Percentiles rank a stretch among this genome's conserved stretches.
These are phyloP conservation scores for Hibiscus mutabilis DNA, from an alignment of 345 rosid species.

Conservation along the genomic window DNA sequence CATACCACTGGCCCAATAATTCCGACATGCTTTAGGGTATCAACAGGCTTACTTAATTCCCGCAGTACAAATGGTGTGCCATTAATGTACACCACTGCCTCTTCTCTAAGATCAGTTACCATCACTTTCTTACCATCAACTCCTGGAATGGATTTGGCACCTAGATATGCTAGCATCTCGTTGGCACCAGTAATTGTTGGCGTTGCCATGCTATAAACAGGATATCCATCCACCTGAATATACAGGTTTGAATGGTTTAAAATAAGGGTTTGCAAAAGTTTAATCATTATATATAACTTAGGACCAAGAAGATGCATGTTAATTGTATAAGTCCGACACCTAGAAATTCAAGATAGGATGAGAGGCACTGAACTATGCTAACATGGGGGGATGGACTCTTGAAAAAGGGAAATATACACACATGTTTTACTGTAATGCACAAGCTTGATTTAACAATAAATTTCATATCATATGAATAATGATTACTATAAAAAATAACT, in stretches of 20 bases:
- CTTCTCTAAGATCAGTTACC: slow-evolving; percentile 1
- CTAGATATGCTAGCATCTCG: slow-evolving; percentile 28
- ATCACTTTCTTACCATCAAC: slow-evolving; percentile 40
- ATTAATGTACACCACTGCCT: too few species aligned
- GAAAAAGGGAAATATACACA: too few species aligned
- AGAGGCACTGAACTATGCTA: too few species aligned
- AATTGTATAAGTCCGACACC: too few species aligned
- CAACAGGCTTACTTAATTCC: too few species aligned
- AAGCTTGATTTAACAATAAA: not conserved
- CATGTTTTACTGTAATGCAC: not conserved
- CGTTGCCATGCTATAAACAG: too few species aligned
- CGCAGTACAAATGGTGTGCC: too few species aligned
- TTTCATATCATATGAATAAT: not conserved
- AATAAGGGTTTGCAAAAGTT: not conserved
- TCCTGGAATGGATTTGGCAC: slow-evolving; percentile 50
- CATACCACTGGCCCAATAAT: slow-evolving; percentile 17
- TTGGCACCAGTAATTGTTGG: too few species aligned
- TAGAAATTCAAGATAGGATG: too few species aligned
- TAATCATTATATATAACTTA: too few species aligned
- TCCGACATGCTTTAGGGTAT: slow-evolving; percentile 59
- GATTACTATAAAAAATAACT: not conserved
- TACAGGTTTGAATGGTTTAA: not conserved
- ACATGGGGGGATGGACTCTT: too few species aligned
- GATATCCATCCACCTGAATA: slow-evolving; percentile 34
- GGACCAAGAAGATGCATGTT: too few species aligned